A percentile compares a stretch with the other conserved stretches of the same genome.
Conservation (phyloP, 75 land plant species). For the Ceratopteris richardii region DNA sequence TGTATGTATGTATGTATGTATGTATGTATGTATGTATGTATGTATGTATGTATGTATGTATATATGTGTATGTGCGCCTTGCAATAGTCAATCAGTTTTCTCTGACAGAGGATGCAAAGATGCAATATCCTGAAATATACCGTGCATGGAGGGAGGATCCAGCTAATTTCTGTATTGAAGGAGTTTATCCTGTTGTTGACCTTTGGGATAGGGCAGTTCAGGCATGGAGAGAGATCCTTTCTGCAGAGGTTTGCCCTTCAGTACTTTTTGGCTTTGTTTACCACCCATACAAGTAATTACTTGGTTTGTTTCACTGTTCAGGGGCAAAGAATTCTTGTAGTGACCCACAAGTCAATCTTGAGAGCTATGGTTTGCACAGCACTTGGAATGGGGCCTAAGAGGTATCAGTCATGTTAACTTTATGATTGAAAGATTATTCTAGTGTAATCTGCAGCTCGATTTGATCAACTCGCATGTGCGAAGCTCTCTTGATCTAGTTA, state of each 20-base stretch:
- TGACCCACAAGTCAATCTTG: constrained; percentile 73
- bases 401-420: too few relatives aligned
- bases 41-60: too few relatives aligned
- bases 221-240: constrained; percentile 51
- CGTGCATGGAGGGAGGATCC: constrained; percentile 78
- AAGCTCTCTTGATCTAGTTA: too few relatives aligned
- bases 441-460: too few relatives aligned
- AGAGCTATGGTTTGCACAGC: constrained; percentile 80
- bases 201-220: constrained; percentile 54
- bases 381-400: constrained; percentile 70
- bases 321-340: constrained; percentile 68
- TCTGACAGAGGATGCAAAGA: constrained; percentile 63
- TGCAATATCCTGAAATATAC: constrained; percentile 50
- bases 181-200: constrained; percentile 54
- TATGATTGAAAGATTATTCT: too few relatives aligned
- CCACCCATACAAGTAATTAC: not conserved
- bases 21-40: not conserved
- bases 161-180: constrained; percentile 52
- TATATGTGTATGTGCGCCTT: not conserved
- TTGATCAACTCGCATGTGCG: too few relatives aligned
- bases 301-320: constrained; percentile 8
- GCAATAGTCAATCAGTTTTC: constrained; percentile 1
- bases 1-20: too few relatives aligned
- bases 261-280: not conserved
- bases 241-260: constrained; percentile 35